A percentile compares a stretch with the other conserved stretches of the same genome.
Conservation (phyloP, 2,329 filamentous ascomycete species). For the Diaporthe vaccinii region DNA sequence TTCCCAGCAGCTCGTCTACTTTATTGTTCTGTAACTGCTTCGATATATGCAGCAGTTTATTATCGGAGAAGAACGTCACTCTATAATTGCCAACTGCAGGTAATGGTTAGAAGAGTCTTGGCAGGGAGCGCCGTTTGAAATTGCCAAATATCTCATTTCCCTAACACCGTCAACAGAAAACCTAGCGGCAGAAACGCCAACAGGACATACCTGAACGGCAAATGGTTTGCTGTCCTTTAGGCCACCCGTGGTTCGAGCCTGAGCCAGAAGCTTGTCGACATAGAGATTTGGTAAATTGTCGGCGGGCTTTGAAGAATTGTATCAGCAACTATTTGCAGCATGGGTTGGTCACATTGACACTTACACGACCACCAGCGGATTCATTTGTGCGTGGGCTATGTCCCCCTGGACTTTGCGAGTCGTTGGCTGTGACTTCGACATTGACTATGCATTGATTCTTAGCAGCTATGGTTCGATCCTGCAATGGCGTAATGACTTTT, state of each 20-base stretch:
- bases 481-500: background rate
- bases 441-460: background rate
- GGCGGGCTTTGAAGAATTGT: background rate
- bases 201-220: constrained; percentile 44
- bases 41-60: constrained; percentile 15
- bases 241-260: constrained; percentile 19
- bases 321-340: background rate
- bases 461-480: background rate
- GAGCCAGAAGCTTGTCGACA: constrained; percentile 31
- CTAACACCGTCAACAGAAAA: constrained; percentile 37
- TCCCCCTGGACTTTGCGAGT: background rate
- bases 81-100: constrained; percentile 16
- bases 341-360: background rate
- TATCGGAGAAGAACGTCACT: constrained; percentile 24
- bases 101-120: constrained; percentile 12
- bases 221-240: constrained; percentile 43
- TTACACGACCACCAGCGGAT: background rate
- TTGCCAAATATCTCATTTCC: constrained; percentile 48
- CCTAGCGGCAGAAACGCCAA: background rate
- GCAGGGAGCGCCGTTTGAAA: background rate
- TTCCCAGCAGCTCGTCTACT: constrained; percentile 45
- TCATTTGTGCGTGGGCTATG: background rate
- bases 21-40: constrained; percentile 46
- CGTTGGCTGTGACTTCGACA: constrained; percentile 41
- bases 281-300: constrained; percentile 17